Evolutionary conservation across 306 rosid genomes (phyloP), one percentile per base, ranked within the genome.

Genomic region (Rubus idaeus): DNA sequence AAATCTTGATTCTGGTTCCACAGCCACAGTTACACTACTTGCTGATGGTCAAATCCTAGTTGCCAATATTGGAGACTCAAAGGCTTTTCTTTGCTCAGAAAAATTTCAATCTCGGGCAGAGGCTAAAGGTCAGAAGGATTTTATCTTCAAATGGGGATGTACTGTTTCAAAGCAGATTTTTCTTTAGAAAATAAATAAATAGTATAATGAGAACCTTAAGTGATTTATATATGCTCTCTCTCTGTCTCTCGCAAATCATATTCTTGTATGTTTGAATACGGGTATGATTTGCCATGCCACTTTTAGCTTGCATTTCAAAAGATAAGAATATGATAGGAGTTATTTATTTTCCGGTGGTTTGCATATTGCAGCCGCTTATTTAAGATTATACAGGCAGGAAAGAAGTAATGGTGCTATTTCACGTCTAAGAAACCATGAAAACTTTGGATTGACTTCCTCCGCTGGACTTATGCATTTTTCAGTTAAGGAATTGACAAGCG

Each of bases 51-150:
- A 92, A 76, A 84, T 92, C 78, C 87, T 95, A 89, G 96, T 89
- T 82, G 98, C 97, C 63, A 95, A 95, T 80, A 80, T 95, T 81
- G 98, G 98, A 85, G 98, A 95, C 83, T 92, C 96, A 26, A 92
- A 95, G 86, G 96, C 95, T 56, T 86, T 94, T 66, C 81, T 95
- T 87, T 95, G 98, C 90, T 88, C 97, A 37, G 92, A 92, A 85
- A 92, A 77, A 41, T 86, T 88, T 74, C 93, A 71, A 80, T 79
- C 98, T 71, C 92, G 86, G 66, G 77, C 87, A 66, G 93, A 95
- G 89, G 98, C 97, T 74, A 95, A 89, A 90, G 95, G 98, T 92
- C 83, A 83, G 90, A 76, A 78, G 39, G 56, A 57, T 74, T 68
- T 55, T 76, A 74, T 50, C 74, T 75, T 77, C 30, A 61, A 55